Base-by-base conservation (phyloP, 768 basidiomycete species). In the Leucocoprinus leucothites region DNA sequence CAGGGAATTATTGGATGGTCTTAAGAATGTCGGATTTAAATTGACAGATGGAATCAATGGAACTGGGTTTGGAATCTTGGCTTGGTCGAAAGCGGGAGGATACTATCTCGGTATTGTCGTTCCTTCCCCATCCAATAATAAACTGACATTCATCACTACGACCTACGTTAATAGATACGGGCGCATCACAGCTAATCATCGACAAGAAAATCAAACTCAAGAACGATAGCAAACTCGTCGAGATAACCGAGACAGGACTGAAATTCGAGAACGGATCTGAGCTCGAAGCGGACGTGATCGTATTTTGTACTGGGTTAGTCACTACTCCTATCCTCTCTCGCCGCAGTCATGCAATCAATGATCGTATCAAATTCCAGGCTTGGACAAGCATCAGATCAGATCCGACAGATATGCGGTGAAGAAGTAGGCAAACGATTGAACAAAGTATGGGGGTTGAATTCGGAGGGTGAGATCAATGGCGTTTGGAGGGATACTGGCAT, bases 131-230 rank as follows among this genome's bases (percentile, higher is more conserved):
- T 46, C 6, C 42, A n/a, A n/a, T n/a, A n/a, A n/a, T n/a, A n/a
- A n/a, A n/a, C n/a, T n/a, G n/a, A n/a, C n/a, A 13, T 13, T 38
- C 3, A 3, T 9, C 11, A 18, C 18, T 16, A 14, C 16, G 28
- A 9, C n/a, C n/a, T n/a, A 8, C 24, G 24, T 43, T 22, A 24
- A 1, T 47, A 84, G 82, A 85, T 60, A 78, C 79, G 47, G 86
- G 85, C 56, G 82, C 77, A 3, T 78, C 78, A 55, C 77, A 83
- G 63, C 70, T 82, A 57, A 82, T 88, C 58, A 75, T 80, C 25
- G 82, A 86, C 57, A 82, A 85, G 19, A 83, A 86, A 65, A 86
- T 89, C 71, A 86, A 87, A 65, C 69, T 89, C 59, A 88, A 89
- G 71, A 83, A 77, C 65, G 84, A 82, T 56, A 71, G 73, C 50